phyloP scores from a whole-genome alignment of 306 rosid genomes.

The Cucurbita maxima region DNA sequence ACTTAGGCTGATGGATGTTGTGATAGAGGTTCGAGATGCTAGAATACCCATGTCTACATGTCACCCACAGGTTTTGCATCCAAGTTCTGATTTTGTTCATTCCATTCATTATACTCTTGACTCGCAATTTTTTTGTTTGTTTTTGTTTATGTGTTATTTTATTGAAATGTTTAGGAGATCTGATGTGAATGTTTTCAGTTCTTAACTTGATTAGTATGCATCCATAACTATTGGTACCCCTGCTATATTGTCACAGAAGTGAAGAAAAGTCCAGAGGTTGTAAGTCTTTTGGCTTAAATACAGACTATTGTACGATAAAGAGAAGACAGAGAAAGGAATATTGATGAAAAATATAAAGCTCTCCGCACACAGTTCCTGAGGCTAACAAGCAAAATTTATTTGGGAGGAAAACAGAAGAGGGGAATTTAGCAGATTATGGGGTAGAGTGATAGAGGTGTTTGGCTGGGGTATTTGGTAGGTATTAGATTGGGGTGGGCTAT shows the following conservation, averaged over 20 bases:
- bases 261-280: neutral
- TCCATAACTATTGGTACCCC: neutral
- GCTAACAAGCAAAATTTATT: neutral
- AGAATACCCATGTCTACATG: constrained; percentile 82
- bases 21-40: constrained; percentile 82
- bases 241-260: neutral
- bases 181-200: neutral
- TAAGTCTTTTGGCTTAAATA: neutral
- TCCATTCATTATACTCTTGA: neutral
- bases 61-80: constrained; percentile 68
- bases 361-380: neutral
- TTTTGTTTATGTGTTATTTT: neutral
- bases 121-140: neutral
- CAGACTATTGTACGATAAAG: no score
- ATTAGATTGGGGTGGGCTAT: neutral
- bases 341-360: no score
- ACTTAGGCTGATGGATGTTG: constrained; percentile 85
- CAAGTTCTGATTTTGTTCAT: neutral
- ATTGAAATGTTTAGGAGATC: neutral
- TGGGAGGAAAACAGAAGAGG: neutral
- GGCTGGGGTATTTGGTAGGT: neutral
- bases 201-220: neutral
- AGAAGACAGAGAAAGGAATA: no score
- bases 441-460: neutral
- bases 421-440: neutral